phyloP scores from a whole-genome alignment of 176 grass and related monocot species.

The Juncus inflexus region DNA sequence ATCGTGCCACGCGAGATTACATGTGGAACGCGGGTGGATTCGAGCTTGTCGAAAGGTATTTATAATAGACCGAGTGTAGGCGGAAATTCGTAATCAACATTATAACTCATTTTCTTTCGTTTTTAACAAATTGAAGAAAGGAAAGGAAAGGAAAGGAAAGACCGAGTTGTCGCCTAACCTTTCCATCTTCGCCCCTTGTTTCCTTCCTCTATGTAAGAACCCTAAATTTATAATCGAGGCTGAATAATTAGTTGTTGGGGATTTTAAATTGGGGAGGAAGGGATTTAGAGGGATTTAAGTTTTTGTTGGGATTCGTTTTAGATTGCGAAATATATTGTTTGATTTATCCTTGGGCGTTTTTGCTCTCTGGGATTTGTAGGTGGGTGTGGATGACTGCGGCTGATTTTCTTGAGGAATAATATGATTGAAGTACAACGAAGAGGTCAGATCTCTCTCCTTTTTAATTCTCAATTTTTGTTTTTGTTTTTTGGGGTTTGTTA shows the following conservation, averaged over 20 bases:
- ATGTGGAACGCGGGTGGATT: no score
- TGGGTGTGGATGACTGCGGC: slow-evolving; percentile 18
- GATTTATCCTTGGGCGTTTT: slow-evolving; percentile 5
- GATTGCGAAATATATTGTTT: not conserved
- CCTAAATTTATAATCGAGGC: slow-evolving; percentile 1
- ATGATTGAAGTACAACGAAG: slow-evolving; percentile 23
- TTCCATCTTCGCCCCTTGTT: not conserved
- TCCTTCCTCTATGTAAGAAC: slow-evolving; percentile 19
- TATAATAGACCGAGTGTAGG: no score
- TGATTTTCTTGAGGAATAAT: slow-evolving; percentile 7
- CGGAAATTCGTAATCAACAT: no score
- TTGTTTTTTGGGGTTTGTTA: not conserved
- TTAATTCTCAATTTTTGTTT: not conserved
- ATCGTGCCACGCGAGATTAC: no score
- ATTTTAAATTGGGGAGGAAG: no score
- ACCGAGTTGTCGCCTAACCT: slow-evolving; percentile 20
- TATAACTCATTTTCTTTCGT: no score
- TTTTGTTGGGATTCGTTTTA: not conserved
- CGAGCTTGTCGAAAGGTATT: no score
- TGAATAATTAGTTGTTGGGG: no score
- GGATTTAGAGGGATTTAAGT: not conserved
- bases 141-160: slow-evolving; percentile 2
- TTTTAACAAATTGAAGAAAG: no score
- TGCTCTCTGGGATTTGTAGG: slow-evolving; percentile 9
- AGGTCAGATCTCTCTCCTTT: slow-evolving; percentile 1